phyloP scores from a whole-genome alignment of 2,329 filamentous ascomycete species.

The Calonectria henricotiae region DNA sequence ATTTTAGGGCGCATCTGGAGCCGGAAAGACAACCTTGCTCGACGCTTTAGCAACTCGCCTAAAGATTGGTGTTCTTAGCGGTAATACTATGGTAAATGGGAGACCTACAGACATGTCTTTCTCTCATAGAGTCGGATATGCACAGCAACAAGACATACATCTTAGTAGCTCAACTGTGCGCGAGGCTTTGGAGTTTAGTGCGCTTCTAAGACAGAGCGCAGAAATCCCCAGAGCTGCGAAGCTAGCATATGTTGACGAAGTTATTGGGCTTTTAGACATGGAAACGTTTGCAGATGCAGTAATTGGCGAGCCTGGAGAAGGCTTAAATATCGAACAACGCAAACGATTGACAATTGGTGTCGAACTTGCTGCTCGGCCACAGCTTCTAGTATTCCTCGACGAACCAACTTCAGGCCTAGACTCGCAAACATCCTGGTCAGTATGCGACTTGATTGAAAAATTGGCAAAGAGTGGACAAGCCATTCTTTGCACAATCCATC shows the following conservation, averaged over 20 bases:
- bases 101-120: slow-evolving; percentile 75
- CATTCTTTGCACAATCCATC: slow-evolving; percentile 68
- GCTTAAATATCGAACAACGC: slow-evolving; percentile 65
- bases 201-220: slow-evolving; percentile 62
- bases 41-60: slow-evolving; percentile 75
- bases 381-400: slow-evolving; percentile 68
- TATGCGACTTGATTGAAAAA: slow-evolving; percentile 78
- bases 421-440: slow-evolving; percentile 77
- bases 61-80: slow-evolving; percentile 78
- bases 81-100: slow-evolving; percentile 79
- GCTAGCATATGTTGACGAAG: slow-evolving; percentile 66
- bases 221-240: slow-evolving; percentile 63
- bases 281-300: slow-evolving; percentile 70
- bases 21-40: slow-evolving; percentile 78
- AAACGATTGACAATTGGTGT: slow-evolving; percentile 68
- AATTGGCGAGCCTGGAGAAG: slow-evolving; percentile 62
- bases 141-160: slow-evolving; percentile 75
- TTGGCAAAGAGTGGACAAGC: slow-evolving; percentile 67
- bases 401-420: slow-evolving; percentile 71
- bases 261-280: slow-evolving; percentile 70
- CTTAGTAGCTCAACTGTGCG: slow-evolving; percentile 62
- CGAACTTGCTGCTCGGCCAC: slow-evolving; percentile 61
- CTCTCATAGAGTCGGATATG: slow-evolving; percentile 80
- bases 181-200: slow-evolving; percentile 60
- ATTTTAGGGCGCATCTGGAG: slow-evolving; percentile 55